A percentile compares a stretch with the other conserved stretches of the same genome.
Evolutionary conservation across 2,329 filamentous ascomycete genomes (phyloP).

Genomic region (Penicillium psychrosexuale): DNA sequence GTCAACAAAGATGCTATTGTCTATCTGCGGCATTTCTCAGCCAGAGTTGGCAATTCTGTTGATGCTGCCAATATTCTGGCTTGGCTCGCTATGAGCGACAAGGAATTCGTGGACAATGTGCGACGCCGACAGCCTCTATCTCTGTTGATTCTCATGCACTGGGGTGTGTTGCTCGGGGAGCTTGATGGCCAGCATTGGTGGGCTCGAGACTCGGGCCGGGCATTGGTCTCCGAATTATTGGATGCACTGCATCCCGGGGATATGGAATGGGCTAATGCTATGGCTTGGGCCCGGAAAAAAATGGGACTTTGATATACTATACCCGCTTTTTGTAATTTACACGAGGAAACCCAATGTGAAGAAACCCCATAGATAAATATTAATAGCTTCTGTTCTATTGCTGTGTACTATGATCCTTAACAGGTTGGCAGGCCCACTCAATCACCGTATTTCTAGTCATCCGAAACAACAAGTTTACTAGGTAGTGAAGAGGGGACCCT

Average conservation of each 20-base stretch:
- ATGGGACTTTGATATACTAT: constrained; percentile 23
- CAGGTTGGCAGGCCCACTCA: no score
- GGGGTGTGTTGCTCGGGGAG: constrained; percentile 34
- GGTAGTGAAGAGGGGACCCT: no score
- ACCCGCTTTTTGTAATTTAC: neutral
- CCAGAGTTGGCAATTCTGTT: constrained; percentile 20
- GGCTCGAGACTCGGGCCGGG: constrained; percentile 33
- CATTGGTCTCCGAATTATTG: constrained; percentile 30
- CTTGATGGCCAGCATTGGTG: constrained; percentile 36
- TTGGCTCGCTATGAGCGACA: constrained; percentile 34
- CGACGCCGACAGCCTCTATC: constrained; percentile 30
- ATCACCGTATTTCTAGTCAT: no score
- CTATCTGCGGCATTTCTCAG: constrained; percentile 30
- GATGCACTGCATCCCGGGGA: constrained; percentile 20
- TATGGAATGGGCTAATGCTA: constrained; percentile 25
- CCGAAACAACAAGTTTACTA: no score
- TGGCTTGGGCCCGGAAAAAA: constrained; percentile 32
- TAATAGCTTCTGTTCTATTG: neutral
- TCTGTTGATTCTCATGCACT: constrained; percentile 36
- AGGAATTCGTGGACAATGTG: constrained; percentile 33
- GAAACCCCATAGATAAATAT: neutral
- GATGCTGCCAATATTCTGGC: constrained; percentile 34
- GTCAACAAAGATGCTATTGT: constrained; percentile 32
- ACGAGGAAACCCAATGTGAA: neutral
- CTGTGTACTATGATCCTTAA: neutral